phyloP scores from a whole-genome alignment of 2,329 filamentous ascomycete species.

The Ascomycota sp. region DNA sequence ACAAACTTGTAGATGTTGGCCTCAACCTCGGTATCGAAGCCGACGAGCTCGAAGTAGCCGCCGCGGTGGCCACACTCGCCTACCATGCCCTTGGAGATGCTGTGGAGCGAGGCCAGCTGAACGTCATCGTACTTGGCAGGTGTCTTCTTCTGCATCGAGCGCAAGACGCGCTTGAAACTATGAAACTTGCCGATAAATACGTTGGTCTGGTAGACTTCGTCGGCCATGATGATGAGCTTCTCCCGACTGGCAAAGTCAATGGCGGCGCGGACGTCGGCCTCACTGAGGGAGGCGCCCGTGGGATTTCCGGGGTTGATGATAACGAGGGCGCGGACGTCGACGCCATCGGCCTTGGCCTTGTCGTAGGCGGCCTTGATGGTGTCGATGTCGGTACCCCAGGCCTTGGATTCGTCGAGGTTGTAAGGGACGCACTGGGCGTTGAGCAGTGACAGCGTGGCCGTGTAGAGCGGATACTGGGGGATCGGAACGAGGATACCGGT shows the following conservation, averaged over 20 bases:
- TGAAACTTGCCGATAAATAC: conserved; percentile 87
- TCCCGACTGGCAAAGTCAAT: conserved; percentile 72
- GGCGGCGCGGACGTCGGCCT: conserved; percentile 64
- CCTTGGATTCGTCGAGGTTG: conserved; percentile 67
- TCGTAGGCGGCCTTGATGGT: conserved; percentile 54
- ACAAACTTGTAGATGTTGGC: conserved; percentile 98
- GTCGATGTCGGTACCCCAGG: conserved; percentile 76
- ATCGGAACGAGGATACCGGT: conserved; percentile 85
- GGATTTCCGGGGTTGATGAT: conserved; percentile 98
- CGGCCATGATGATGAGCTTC: conserved; percentile 74
- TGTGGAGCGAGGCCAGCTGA: conserved; percentile 83
- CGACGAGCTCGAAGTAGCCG: conserved; percentile 90
- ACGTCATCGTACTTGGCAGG: conserved; percentile 64
- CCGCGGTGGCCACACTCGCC: conserved; percentile 96
- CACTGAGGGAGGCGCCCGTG: conserved; percentile 68
- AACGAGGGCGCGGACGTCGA: conserved; percentile 79
- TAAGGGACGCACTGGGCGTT: conserved; percentile 82
- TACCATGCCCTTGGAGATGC: conserved; percentile 93
- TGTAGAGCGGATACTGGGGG: conserved; percentile 95
- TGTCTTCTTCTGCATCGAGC: conserved; percentile 55
- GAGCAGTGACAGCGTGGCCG: conserved; percentile 70
- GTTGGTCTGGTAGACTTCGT: conserved; percentile 99
- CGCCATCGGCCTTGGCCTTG: conserved; percentile 55
- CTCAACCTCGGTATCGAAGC: conserved; percentile 69
- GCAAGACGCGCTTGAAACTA: conserved; percentile 81